Conservation (phyloP, 176 grass and related monocot genomes). For the Hordeum vulgare region MorexV3_pseudomolecules_assembly NC_058523.1:66732047-66732546, state of each 20-base stretch:
- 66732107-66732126: background rate
- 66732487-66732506: no score
- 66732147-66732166: no score
- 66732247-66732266: conserved; percentile 88
- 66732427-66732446: no score
- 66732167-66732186: no score
- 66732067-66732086: conserved; percentile 48
- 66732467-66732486: no score
- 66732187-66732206: conserved; percentile 9
- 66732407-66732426: conserved; percentile 92
- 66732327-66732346: no score
- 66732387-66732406: conserved; percentile 81
- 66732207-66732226: conserved; percentile 35
- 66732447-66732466: no score
- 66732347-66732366: conserved; percentile 82
- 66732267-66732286: conserved; percentile 59
- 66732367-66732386: conserved; percentile 77
- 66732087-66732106: conserved; percentile 60
- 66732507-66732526: conserved; percentile 52
- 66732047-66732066: conserved; percentile 84
- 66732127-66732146: background rate
- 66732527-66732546: conserved; percentile 68
- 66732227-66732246: conserved; percentile 76
- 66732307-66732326: conserved; percentile 64
- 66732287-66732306: conserved; percentile 49